A percentile compares a stretch with the other conserved stretches of the same genome.
phyloP scores from a whole-genome alignment of 768 basidiomycete species.

The Obba rivulosa region DNA sequence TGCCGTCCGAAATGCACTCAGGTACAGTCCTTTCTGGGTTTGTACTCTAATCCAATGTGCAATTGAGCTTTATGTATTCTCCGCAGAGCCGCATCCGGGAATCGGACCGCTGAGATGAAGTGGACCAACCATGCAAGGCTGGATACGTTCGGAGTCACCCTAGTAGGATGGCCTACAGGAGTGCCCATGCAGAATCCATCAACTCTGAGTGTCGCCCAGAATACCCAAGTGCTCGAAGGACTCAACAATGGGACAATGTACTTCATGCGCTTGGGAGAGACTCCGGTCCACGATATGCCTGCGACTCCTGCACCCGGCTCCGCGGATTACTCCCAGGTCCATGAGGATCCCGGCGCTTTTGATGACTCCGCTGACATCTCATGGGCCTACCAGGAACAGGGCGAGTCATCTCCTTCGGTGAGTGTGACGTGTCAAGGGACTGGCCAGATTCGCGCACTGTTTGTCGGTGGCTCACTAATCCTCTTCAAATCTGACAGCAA shows the following conservation, averaged over 20 bases:
- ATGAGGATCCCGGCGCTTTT: slow-evolving; percentile 8
- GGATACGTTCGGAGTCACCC: slow-evolving; percentile 48
- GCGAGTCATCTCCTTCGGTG: neutral
- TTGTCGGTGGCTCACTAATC: too few species aligned
- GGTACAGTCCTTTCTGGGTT: slow-evolving; percentile 30
- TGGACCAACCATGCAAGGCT: slow-evolving; percentile 65
- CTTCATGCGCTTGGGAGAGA: slow-evolving; percentile 27
- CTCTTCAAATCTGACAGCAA: too few species aligned
- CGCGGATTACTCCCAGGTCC: neutral
- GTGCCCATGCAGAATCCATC: slow-evolving; percentile 63
- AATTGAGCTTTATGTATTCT: neutral
- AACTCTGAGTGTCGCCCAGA: slow-evolving; percentile 47
- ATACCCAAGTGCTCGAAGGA: slow-evolving; percentile 46
- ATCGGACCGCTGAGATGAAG: slow-evolving; percentile 69
- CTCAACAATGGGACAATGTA: slow-evolving; percentile 42
- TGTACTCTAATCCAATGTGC: neutral
- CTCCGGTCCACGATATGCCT: neutral
- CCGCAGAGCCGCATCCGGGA: slow-evolving; percentile 46
- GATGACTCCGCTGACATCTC: slow-evolving; percentile 13
- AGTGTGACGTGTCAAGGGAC: neutral
- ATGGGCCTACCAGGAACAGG: slow-evolving; percentile 6
- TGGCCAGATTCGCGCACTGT: too few species aligned
- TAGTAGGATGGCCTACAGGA: slow-evolving; percentile 59
- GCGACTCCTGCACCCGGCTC: neutral
- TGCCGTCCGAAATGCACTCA: slow-evolving; percentile 45